Base-by-base conservation (phyloP, 2,329 filamentous ascomycete genomes). In the Phaeosphaeria sp. region DNA sequence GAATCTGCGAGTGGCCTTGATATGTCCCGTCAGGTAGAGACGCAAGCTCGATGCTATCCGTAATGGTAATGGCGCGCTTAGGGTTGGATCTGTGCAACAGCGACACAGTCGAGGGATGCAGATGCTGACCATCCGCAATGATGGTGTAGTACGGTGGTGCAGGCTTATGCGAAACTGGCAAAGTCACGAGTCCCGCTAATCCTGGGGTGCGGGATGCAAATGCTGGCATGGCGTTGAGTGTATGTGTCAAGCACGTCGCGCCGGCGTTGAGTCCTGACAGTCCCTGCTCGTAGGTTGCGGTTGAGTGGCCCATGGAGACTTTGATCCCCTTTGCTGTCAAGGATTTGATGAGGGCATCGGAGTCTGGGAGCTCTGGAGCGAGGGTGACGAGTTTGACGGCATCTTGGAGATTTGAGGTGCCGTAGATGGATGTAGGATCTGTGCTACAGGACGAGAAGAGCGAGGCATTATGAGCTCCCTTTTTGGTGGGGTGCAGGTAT, bases 41-140 rank as follows among this genome's bases (percentile, higher is more conserved):
- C 10, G 82, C 81, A 2, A 86, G 78, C 65, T 86, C 84, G 62
- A 85, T 84, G 52, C 77, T 80, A 69, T 86, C 84, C 1, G 83
- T 85, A 57, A 85, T 79, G 46, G 85, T 69, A 48, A 86, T 82
- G 59, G 81, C 81, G 56, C 80, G 79, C 15, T 68, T 59, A 1
- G 82, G 82, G 30, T 80, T 79, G 1, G 80, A 69, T 21, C 79
- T 77, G 67, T 83, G 80, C 3, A 84, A 79, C 30, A 86, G 74
- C 0, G 79, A 78, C 0, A 83, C 77, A 0, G 84, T 78, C 17
- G 73, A 70, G 0, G 83, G 83, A 61, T 86, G 83, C 3, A 86
- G 70, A 58, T 86, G 84, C 50, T 85, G 79, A 30, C 81, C 81
- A 57, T 86, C 84, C 2, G 83, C 74, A 23, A 86, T 85, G 46